These are phyloP conservation scores for Aleurites moluccanus DNA, from an alignment of 441 rosid species.

Conservation along the genomic window DNA sequence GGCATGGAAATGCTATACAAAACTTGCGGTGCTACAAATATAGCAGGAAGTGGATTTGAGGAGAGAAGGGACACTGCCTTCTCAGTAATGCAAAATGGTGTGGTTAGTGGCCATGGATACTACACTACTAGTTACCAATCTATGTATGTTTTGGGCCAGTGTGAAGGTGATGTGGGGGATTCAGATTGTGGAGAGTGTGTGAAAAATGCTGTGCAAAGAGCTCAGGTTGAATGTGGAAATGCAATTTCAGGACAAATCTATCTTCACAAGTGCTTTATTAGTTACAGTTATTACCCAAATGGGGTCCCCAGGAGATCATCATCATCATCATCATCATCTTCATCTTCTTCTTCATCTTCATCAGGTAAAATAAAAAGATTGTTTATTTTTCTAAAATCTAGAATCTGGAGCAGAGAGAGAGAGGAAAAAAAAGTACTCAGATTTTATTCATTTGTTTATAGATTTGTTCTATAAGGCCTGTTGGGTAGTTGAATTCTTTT, in stretches of 20 bases:
- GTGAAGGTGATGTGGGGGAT: conserved; percentile 96
- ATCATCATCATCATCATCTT: conserved; percentile 47
- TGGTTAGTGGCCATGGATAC: conserved; percentile 70
- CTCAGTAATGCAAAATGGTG: conserved; percentile 64
- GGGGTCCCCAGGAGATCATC: conserved; percentile 82
- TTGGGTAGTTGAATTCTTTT: not conserved
- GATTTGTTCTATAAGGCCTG: not conserved
- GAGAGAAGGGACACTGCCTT: conserved; percentile 91
- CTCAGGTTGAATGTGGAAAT: conserved; percentile 96
- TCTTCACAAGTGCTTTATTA: conserved; percentile 82
- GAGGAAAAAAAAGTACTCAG: not conserved
- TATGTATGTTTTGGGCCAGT: conserved; percentile 78
- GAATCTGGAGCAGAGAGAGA: not conserved
- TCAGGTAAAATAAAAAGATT: conserved; percentile 43
- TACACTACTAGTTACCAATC: conserved; percentile 67
- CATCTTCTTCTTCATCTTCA: conserved; percentile 40
- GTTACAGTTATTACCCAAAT: conserved; percentile 78
- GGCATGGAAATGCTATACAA: conserved; percentile 92
- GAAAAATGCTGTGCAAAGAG: conserved; percentile 70
- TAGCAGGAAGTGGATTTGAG: conserved; percentile 79
- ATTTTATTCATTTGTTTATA: conserved; percentile 6
- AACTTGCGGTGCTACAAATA: conserved; percentile 72
- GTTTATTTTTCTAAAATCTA: not conserved
- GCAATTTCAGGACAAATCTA: conserved; percentile 87
- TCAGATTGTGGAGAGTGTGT: conserved; percentile 86